Evolutionary conservation across 352 stramenopile species (phyloP), one percentile per base, ranked within the genome.

Genomic region (Pythium biforme): DNA sequence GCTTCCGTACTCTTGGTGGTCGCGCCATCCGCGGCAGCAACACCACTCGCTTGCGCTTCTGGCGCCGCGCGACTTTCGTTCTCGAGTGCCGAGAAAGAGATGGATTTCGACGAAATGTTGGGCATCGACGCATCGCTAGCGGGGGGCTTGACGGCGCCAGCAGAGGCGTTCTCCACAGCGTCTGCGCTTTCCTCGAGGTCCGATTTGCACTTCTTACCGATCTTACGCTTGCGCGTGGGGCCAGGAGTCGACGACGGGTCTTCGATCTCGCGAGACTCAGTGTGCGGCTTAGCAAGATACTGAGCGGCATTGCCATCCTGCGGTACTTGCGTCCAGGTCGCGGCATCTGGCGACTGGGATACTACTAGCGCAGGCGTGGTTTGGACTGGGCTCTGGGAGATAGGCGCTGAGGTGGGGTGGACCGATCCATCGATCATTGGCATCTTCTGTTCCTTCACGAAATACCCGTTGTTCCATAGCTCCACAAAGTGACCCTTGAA

Each of bases 401-500:
- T 47, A 26, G 45, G 54, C 10, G 20, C 10, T 12, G 17, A 17
- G 17, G 34, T 55, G 34, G 17, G 52, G 56, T 41, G 74, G 15
- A 51, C n/a, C 6, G 22, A 23, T 7, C 72, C 69, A 26, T 76
- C 75, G 49, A 87, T 87, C 29, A 43, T 26, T 17, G 69, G 29
- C 26, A 66, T 72, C 6, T 69, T 64, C 41, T 74, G 61, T 41
- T 85, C 69, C 11, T 74, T 65, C 20, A 90, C 80, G 20, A 89
- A 68, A n/a, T 77, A 73, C 3, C 83, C 83, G 27, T 92, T 79
- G 68, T 92, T 88, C 78, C 80, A 92, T 11, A 83, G 70, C 10
- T 46, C 66, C 61, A 73, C 64, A 62, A 92, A 92, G 20, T 72
- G 46, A 4, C 86, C 61, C 45, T 82, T 58, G 51, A 81, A 89